Conservation (phyloP, 306 rosid species). For the Benincasa hispida region DNA sequence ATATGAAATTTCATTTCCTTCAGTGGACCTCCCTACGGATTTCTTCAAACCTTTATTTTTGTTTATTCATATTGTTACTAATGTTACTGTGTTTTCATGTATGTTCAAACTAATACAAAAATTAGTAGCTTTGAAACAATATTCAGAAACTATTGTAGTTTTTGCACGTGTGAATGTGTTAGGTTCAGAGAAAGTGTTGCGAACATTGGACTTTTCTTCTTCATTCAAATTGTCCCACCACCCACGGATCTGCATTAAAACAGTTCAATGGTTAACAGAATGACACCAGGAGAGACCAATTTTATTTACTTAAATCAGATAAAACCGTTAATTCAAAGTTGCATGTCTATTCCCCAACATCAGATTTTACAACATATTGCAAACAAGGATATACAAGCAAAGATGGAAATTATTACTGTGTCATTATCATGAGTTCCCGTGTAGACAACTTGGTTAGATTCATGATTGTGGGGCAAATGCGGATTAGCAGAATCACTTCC, state of each 20-base stretch:
- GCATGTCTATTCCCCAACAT: background rate
- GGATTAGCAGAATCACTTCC: conserved; percentile 74
- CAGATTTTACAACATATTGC: background rate
- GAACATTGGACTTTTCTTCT: conserved; percentile 60
- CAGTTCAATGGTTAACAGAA: conserved; percentile 11
- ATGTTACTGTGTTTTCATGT: background rate
- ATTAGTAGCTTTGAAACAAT: background rate
- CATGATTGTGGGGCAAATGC: conserved; percentile 94
- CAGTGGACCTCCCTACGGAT: background rate
- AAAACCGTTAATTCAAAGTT: background rate
- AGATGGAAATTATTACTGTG: conserved; percentile 44
- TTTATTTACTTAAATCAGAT: background rate
- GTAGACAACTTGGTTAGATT: conserved; percentile 79
- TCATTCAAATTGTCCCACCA: conserved; percentile 86
- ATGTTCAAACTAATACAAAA: background rate
- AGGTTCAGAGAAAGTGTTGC: conserved; percentile 15
- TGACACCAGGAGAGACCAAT: conserved; percentile 1
- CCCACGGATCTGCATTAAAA: conserved; percentile 46
- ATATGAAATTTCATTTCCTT: background rate
- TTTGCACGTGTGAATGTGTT: background rate
- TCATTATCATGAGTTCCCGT: conserved; percentile 97
- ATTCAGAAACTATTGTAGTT: background rate
- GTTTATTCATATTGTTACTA: background rate
- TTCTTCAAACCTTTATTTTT: background rate
- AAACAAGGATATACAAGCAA: background rate